A percentile compares a stretch with the other conserved stretches of the same genome.
phyloP scores from a whole-genome alignment of 1,284 basidiomycete species.

The Lentinus polychrous region DNA sequence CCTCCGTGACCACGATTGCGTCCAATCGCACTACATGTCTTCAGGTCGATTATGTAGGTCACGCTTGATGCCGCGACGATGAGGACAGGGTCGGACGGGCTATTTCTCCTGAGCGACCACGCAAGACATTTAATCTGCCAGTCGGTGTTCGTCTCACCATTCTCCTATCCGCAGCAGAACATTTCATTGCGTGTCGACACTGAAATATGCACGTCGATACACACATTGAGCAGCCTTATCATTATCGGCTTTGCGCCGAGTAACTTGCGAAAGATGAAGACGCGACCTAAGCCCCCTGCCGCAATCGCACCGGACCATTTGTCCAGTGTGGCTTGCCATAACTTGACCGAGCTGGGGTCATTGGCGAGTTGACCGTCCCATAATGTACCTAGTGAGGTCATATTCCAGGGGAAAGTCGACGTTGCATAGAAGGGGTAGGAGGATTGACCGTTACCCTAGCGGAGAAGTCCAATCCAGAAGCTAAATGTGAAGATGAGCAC shows the following conservation, averaged over 20 bases:
- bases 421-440: conserved; percentile 22
- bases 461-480: conserved; percentile 14
- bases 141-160: background rate
- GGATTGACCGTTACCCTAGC: conserved; percentile 10
- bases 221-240: conserved; percentile 12
- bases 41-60: conserved; percentile 46
- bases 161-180: background rate
- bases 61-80: conserved; percentile 45
- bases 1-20: conserved; percentile 62
- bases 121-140: conserved; percentile 24
- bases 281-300: conserved; percentile 5
- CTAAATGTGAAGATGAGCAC: conserved; percentile 5
- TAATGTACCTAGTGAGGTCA: conserved; percentile 35
- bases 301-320: conserved; percentile 34
- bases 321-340: conserved; percentile 41
- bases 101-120: conserved; percentile 46
- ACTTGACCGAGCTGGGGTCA: conserved; percentile 19
- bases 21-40: conserved; percentile 32
- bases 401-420: conserved; percentile 54
- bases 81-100: conserved; percentile 46
- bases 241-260: conserved; percentile 10
- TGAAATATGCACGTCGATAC: background rate
- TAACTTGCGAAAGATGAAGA: conserved; percentile 32
- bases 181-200: background rate
- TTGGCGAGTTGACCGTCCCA: conserved; percentile 37